These are phyloP conservation scores for Melanogaster broomeanus DNA, from an alignment of 768 basidiomycete genomes.

Conservation along the genomic window DNA sequence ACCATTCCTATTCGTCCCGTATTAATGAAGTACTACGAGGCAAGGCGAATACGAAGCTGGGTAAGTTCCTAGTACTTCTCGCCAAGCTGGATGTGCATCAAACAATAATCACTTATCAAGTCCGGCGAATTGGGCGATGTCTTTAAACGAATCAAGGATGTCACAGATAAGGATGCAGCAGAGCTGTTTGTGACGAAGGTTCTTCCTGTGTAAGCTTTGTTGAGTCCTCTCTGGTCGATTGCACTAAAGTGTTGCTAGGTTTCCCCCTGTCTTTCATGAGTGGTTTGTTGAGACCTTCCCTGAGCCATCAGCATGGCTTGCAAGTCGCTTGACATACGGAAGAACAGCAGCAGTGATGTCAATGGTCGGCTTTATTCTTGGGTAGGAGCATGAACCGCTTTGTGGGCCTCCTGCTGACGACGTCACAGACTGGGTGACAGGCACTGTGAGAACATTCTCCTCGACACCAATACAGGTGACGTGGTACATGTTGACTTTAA, in stretches of 20 bases:
- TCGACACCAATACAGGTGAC: slow-evolving; percentile 87
- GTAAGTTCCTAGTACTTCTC: slow-evolving; percentile 37
- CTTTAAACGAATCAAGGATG: slow-evolving; percentile 54
- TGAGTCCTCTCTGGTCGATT: not conserved
- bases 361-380: slow-evolving; percentile 96
- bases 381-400: slow-evolving; percentile 45
- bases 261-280: slow-evolving; percentile 88
- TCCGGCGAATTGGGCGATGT: slow-evolving; percentile 43
- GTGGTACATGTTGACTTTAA: slow-evolving; percentile 97
- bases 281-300: slow-evolving; percentile 99
- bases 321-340: slow-evolving; percentile 81
- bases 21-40: slow-evolving; percentile 65
- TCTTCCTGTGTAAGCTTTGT: slow-evolving; percentile 51
- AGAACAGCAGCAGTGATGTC: slow-evolving; percentile 96
- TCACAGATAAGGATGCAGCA: slow-evolving; percentile 49
- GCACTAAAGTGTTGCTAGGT: slow-evolving; percentile 40
- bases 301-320: slow-evolving; percentile 93
- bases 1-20: slow-evolving; percentile 82
- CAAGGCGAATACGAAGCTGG: slow-evolving; percentile 47
- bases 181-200: slow-evolving; percentile 55
- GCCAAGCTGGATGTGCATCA: not conserved
- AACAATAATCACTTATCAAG: slow-evolving; percentile 31
- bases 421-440: slow-evolving; percentile 86
- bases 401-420: not conserved
- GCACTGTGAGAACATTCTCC: slow-evolving; percentile 94